These are phyloP conservation scores for Naegleria fowleri DNA, from an alignment of 208 protist species.

Conservation along the genomic window DNA sequence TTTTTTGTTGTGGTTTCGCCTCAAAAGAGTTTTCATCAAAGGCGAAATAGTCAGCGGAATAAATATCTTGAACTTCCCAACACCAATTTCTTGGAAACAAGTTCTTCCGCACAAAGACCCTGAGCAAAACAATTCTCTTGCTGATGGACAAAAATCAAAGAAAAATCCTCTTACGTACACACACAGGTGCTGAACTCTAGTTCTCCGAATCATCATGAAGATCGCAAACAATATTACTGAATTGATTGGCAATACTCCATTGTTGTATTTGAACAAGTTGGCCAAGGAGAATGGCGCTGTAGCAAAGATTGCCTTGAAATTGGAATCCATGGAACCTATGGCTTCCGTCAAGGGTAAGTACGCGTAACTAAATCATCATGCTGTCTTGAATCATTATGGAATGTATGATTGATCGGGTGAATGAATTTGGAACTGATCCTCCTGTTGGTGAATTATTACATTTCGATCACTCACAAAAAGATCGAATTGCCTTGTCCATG, in stretches of 20 bases:
- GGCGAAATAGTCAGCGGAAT: too few species aligned
- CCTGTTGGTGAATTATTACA: background rate
- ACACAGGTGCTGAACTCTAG: too few species aligned
- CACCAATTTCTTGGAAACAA: too few species aligned
- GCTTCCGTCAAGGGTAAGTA: conserved; percentile 29
- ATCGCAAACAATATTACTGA: conserved; percentile 29
- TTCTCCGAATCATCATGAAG: background rate
- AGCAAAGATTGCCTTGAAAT: conserved; percentile 37
- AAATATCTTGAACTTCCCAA: too few species aligned
- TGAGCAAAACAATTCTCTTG: too few species aligned
- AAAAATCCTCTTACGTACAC: too few species aligned
- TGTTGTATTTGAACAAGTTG: conserved; percentile 43
- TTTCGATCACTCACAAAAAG: background rate
- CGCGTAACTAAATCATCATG: background rate
- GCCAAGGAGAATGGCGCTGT: conserved; percentile 19
- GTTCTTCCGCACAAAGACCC: too few species aligned
- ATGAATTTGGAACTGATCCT: too few species aligned
- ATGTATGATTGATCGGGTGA: background rate
- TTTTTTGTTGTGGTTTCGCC: too few species aligned
- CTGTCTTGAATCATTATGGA: background rate
- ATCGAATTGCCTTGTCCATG: conserved; percentile 41
- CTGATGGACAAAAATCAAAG: background rate
- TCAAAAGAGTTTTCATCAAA: too few species aligned
- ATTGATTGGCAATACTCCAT: conserved; percentile 42
- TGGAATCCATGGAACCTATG: conserved; percentile 41